Conservation (phyloP, 169 alveolate species). For the Theileria annulata region DNA sequence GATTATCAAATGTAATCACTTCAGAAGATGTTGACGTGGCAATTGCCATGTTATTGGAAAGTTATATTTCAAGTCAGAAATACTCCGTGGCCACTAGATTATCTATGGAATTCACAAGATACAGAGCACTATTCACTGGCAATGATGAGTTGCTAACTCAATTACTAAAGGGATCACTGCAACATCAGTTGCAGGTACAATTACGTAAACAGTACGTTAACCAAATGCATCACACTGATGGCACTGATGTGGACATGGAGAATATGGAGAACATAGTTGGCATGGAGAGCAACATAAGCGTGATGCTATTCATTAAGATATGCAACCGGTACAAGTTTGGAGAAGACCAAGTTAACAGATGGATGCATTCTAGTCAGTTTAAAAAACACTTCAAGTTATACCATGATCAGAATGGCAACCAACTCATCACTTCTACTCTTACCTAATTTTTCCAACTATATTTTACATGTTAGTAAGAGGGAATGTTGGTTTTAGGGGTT, state of each 20-base stretch:
- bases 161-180: slow-evolving; percentile 72
- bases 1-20: slow-evolving; percentile 92
- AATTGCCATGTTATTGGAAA: slow-evolving; percentile 93
- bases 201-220: slow-evolving; percentile 63
- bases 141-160: slow-evolving; percentile 81
- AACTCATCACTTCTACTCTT: slow-evolving; percentile 46
- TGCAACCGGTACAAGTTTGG: slow-evolving; percentile 75
- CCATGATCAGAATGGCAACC: slow-evolving; percentile 58
- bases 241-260: not conserved
- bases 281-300: slow-evolving; percentile 6
- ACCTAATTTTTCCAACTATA: not conserved
- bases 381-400: slow-evolving; percentile 67
- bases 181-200: slow-evolving; percentile 69
- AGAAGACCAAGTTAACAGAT: slow-evolving; percentile 71
- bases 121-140: slow-evolving; percentile 81
- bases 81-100: slow-evolving; percentile 91
- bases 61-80: slow-evolving; percentile 93
- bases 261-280: not conserved
- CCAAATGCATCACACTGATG: slow-evolving; percentile 38
- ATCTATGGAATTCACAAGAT: slow-evolving; percentile 81
- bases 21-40: slow-evolving; percentile 95
- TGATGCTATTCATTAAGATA: slow-evolving; percentile 67
- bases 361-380: slow-evolving; percentile 78
- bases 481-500: no score
- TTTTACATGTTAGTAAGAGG: no score